Conservation (phyloP, 305 asterid genomes). For the Fraxinus albicans region DNA sequence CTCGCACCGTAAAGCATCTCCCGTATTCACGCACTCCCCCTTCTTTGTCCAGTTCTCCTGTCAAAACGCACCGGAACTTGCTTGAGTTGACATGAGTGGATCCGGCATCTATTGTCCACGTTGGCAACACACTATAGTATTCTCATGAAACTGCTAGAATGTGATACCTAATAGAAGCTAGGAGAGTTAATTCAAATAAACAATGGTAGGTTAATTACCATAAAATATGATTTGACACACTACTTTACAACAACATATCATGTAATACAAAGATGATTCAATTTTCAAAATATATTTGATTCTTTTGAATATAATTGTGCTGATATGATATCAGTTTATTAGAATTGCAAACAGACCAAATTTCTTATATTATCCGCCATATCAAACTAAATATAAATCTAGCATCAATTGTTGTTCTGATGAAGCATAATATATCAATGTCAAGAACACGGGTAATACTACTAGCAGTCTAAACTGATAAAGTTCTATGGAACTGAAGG, state of each 20-base stretch:
- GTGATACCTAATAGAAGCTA: neutral
- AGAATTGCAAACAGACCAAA: neutral
- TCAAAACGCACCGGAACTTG: no score
- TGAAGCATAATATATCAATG: neutral
- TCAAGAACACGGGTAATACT: neutral
- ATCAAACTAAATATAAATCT: neutral
- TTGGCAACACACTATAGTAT: neutral
- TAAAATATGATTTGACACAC: neutral
- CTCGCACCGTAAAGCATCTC: no score
- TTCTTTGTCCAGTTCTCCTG: no score
- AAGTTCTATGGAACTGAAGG: constrained; percentile 9
- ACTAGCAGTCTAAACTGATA: neutral
- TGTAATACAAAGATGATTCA: neutral
- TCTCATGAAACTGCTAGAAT: neutral
- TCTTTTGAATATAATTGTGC: neutral
- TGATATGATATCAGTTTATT: neutral
- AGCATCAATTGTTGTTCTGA: neutral
- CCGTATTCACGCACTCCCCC: no score
- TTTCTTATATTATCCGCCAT: neutral
- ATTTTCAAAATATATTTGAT: neutral
- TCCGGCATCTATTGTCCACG: no score
- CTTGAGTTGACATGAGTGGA: no score
- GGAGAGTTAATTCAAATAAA: neutral
- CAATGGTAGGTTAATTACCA: neutral
- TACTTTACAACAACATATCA: neutral